These are phyloP conservation scores for Scutellaria minor DNA, from an alignment of 257 asterid genomes.

Conservation along the genomic window DNA sequence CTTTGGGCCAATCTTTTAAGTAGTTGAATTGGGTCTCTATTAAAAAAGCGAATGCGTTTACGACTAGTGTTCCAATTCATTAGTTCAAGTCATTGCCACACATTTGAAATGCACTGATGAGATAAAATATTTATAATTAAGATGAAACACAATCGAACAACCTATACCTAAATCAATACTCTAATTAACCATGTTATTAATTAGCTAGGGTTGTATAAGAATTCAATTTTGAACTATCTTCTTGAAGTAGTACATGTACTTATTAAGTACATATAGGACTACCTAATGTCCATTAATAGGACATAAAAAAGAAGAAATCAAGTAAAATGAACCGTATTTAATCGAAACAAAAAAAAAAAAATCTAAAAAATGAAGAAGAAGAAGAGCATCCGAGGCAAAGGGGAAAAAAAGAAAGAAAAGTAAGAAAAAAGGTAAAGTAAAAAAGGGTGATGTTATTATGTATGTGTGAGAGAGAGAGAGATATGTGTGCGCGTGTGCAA, in stretches of 20 bases:
- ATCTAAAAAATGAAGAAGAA: neutral
- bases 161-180: too few relatives aligned
- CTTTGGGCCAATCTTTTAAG: neutral
- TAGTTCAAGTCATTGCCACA: neutral
- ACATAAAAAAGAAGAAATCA: too few relatives aligned
- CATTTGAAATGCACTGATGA: neutral
- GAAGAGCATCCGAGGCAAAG: slow-evolving; percentile 60
- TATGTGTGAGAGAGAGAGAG: neutral
- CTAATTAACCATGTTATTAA: too few relatives aligned
- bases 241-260: too few relatives aligned
- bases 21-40: neutral
- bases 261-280: neutral
- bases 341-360: slow-evolving; percentile 26
- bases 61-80: too few relatives aligned
- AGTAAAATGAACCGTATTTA: neutral
- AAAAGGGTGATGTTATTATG: slow-evolving; percentile 18
- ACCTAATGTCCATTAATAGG: too few relatives aligned
- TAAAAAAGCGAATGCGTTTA: neutral
- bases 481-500: slow-evolving; percentile 45
- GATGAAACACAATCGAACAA: too few relatives aligned
- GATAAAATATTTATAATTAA: too few relatives aligned
- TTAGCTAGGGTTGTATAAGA: too few relatives aligned
- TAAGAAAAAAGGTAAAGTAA: slow-evolving; percentile 44
- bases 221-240: too few relatives aligned
- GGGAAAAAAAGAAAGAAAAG: slow-evolving; percentile 38